Base-by-base conservation (phyloP, 805 yeast genomes). In the Yarrowia sp. region DNA sequence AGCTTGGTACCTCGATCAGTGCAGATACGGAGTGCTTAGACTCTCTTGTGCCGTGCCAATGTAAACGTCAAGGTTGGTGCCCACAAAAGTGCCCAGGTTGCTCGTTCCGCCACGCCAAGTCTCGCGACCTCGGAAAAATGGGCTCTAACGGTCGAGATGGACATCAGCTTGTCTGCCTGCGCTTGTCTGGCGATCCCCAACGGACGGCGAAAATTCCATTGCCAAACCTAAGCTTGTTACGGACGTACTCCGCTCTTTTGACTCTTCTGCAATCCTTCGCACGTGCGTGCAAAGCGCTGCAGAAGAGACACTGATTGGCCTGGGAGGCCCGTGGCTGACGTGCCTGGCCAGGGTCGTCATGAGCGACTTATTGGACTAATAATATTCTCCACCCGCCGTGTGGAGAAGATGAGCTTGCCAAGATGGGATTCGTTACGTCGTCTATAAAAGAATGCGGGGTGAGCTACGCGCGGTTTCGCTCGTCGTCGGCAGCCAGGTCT, bases 1-100 rank as follows among this genome's bases (percentile, higher is more conserved):
- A 42, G 49, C 49, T 42, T 42, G 49, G 18, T 22, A 42, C 49
- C 49, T 42, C 33, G 49, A 42, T 42, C 29, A 27, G 22, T 42
- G 49, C 49, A 42, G 32, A 42, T 41, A 41, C 47, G 47, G 31
- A 14, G 47, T 25, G 49, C n/a, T 27, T 22, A 39, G 46, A 13
- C n/a, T 27, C 14, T 22, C 16, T 24, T 16, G 47, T 42, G 49
- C 49, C 49, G 49, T 42, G 49, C 49, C 31, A 25, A 42, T n/a
- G 10, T 14, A 14, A 22, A 7, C 32, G 21, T 12, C 32, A 25
- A 42, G 22, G 49, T 42, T 42, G 2, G 2, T 16, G 35, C n/a
- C n/a, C n/a, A n/a, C n/a, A n/a, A n/a, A n/a, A n/a, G n/a, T n/a
- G n/a, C n/a, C n/a, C n/a, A n/a, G n/a, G n/a, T n/a, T n/a, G n/a